These are phyloP conservation scores for Suhomyces anneliseae DNA, from an alignment of 1,139 yeast species.

Conservation along the genomic window DNA sequence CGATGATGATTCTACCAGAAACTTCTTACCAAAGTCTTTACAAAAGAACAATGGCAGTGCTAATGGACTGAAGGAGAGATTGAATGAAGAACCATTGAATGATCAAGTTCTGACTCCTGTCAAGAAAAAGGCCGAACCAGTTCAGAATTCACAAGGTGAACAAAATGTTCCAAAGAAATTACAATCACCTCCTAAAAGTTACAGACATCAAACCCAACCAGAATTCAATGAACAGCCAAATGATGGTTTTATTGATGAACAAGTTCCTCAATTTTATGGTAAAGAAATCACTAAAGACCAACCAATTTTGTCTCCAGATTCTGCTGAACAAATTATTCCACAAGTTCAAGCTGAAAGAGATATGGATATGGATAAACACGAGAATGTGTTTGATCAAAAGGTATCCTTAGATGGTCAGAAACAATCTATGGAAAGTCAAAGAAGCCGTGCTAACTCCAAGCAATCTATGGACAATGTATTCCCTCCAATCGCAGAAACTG, in stretches of 20 bases:
- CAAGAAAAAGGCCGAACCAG: too few relatives aligned
- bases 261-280: neutral
- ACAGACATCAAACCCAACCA: slow-evolving; percentile 10
- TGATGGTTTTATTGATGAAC: neutral
- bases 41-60: neutral
- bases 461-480: slow-evolving; percentile 9
- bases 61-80: neutral
- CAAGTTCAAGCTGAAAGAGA: neutral
- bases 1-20: neutral
- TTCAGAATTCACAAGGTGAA: too few relatives aligned
- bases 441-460: slow-evolving; percentile 1
- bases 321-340: neutral
- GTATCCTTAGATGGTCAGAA: neutral
- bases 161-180: neutral
- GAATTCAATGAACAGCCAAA: neutral
- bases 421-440: slow-evolving; percentile 3
- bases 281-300: slow-evolving; percentile 2
- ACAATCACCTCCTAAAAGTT: slow-evolving; percentile 10
- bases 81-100: neutral
- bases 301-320: slow-evolving; percentile 13
- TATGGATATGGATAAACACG: neutral
- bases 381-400: slow-evolving; percentile 2
- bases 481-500: slow-evolving; percentile 12
- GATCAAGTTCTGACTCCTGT: neutral
- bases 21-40: neutral